A percentile compares a stretch with the other conserved stretches of the same genome.
Conservation (phyloP, 2,329 filamentous ascomycete genomes). For the Pyrenophora teres region DNA sequence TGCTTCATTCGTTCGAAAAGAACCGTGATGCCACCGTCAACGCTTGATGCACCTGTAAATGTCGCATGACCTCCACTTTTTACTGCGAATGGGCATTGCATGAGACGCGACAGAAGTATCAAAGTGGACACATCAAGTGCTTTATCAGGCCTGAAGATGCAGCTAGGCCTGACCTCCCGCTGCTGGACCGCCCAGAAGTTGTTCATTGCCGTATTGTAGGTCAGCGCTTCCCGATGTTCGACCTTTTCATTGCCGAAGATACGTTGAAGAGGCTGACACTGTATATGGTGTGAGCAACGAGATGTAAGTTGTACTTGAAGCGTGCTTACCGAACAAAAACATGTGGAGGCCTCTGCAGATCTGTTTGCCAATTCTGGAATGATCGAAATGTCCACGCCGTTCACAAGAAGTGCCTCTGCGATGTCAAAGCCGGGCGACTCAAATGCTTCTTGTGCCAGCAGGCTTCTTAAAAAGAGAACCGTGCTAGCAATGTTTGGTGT, state of each 20-base stretch:
- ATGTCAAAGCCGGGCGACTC: slow-evolving; percentile 15
- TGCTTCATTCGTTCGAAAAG: slow-evolving; percentile 32
- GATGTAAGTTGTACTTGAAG: slow-evolving; percentile 15
- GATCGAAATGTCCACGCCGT: slow-evolving; percentile 14
- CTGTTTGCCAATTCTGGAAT: slow-evolving; percentile 3
- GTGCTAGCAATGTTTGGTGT: no score
- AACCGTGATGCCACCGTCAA: slow-evolving; percentile 36
- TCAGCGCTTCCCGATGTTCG: slow-evolving; percentile 13
- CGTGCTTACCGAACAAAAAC: slow-evolving; percentile 6
- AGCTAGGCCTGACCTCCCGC: slow-evolving; percentile 23
- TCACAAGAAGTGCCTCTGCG: slow-evolving; percentile 15
- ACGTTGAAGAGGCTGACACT: slow-evolving; percentile 29
- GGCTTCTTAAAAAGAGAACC: not conserved
- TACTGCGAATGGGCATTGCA: slow-evolving; percentile 46
- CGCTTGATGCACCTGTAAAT: slow-evolving; percentile 33
- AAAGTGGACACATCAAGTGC: slow-evolving; percentile 24
- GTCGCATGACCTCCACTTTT: slow-evolving; percentile 40
- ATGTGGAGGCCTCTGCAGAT: not conserved
- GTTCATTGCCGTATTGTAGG: slow-evolving; percentile 21
- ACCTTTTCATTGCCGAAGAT: slow-evolving; percentile 24
- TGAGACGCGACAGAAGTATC: slow-evolving; percentile 25
- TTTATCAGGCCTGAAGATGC: slow-evolving; percentile 33
- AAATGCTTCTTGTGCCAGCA: slow-evolving; percentile 6
- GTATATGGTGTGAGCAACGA: not conserved
- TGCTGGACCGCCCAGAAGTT: slow-evolving; percentile 36